A percentile compares a stretch with the other conserved stretches of the same genome.
Evolutionary conservation across 2,329 filamentous ascomycete species (phyloP).

Genomic region (Karstenula rhodostoma): DNA sequence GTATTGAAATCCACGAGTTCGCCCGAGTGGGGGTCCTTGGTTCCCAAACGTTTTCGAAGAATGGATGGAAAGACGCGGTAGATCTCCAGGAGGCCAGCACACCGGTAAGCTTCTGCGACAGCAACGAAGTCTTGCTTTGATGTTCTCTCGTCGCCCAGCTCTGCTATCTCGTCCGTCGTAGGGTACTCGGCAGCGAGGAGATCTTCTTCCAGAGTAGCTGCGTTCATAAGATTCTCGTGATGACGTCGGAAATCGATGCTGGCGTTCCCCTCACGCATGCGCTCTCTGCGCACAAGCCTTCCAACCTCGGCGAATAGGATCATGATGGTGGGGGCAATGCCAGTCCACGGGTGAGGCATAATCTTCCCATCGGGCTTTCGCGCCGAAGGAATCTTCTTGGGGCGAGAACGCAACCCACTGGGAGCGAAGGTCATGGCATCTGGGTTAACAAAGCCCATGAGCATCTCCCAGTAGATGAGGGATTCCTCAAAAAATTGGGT

Average conservation of each 20-base stretch:
- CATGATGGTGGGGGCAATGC: conserved; percentile 54
- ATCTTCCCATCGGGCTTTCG: conserved; percentile 44
- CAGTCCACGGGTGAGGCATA: conserved; percentile 61
- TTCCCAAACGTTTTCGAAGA: conserved; percentile 54
- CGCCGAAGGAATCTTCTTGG: conserved; percentile 31
- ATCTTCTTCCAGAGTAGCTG: conserved; percentile 56
- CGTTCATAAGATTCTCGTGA: conserved; percentile 49
- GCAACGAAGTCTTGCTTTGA: conserved; percentile 62
- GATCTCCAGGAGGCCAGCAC: conserved; percentile 61
- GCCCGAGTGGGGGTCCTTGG: conserved; percentile 30
- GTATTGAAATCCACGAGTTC: conserved; percentile 36
- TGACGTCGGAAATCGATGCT: conserved; percentile 39
- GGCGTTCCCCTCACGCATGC: conserved; percentile 38
- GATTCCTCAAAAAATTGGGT: conserved; percentile 64
- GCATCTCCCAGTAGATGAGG: conserved; percentile 67
- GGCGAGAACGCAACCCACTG: conserved; percentile 33
- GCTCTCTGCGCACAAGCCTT: conserved; percentile 52
- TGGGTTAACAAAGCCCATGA: conserved; percentile 63
- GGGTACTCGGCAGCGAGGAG: conserved; percentile 59
- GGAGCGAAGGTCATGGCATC: conserved; percentile 48
- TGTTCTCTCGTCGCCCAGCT: conserved; percentile 62
- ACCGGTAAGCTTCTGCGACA: conserved; percentile 63
- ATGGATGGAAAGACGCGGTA: conserved; percentile 64
- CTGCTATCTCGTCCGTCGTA: conserved; percentile 56
- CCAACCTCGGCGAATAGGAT: conserved; percentile 58